Percentiles rank a stretch among this genome's conserved stretches.
phyloP scores from a whole-genome alignment of 192 early-diverging fungal genomes.

The Umbelopsis sp. region DNA sequence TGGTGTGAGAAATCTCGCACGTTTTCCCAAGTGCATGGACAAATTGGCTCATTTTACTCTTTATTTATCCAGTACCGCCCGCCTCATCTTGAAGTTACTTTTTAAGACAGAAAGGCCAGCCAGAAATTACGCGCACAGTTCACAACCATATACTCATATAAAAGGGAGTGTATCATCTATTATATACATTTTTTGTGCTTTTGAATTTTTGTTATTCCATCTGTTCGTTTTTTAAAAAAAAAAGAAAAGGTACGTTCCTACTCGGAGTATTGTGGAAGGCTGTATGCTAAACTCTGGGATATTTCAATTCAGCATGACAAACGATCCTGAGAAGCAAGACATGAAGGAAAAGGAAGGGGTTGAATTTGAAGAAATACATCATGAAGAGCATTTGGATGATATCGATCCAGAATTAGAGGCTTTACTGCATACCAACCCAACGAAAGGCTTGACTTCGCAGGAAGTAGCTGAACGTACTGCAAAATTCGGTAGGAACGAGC shows the following conservation, averaged over 20 bases:
- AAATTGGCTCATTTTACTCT: no score
- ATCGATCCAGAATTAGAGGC: conserved; percentile 77
- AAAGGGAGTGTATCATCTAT: no score
- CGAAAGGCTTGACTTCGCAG: conserved; percentile 70
- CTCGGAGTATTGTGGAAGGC: no score
- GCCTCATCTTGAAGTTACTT: no score
- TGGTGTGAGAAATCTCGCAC: not conserved
- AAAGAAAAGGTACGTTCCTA: no score
- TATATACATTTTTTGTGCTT: no score
- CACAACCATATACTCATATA: no score
- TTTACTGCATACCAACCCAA: conserved; percentile 79
- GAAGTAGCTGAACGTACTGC: conserved; percentile 72
- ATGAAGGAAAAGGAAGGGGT: conserved; percentile 46
- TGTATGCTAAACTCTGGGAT: not conserved
- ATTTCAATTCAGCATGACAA: not conserved
- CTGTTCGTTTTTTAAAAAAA: no score
- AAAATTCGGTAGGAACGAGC: conserved; percentile 78
- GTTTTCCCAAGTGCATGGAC: not conserved
- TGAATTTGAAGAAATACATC: conserved; percentile 67
- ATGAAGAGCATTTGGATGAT: conserved; percentile 70
- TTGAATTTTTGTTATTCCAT: no score
- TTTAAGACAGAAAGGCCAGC: no score
- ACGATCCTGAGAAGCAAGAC: not conserved
- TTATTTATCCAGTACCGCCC: no score
- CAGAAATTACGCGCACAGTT: no score